These are phyloP conservation scores for Ilex aquifolium DNA, from an alignment of 257 asterid genomes.

Conservation along the genomic window DNA sequence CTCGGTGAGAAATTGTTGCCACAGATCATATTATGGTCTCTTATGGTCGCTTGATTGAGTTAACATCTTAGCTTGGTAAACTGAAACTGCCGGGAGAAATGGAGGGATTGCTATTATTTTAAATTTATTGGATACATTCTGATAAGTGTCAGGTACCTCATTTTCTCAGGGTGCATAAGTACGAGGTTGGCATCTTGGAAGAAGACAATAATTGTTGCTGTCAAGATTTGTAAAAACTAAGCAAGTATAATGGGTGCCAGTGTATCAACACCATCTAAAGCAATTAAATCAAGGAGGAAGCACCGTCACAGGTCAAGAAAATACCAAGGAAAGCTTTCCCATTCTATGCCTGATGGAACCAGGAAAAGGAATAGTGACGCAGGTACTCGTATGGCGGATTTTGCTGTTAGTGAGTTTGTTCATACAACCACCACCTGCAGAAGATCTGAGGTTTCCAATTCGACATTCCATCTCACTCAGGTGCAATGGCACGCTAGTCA, in stretches of 20 bases:
- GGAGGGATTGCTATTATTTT: neutral
- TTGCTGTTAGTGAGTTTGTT: constrained; percentile 65
- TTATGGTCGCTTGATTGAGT: too few species aligned
- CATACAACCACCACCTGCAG: constrained; percentile 63
- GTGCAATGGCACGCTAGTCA: constrained; percentile 88
- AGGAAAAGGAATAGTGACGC: constrained; percentile 48
- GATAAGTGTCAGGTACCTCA: constrained; percentile 5
- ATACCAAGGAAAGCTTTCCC: constrained; percentile 31
- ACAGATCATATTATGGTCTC: too few species aligned
- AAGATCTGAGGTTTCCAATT: constrained; percentile 63
- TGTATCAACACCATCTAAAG: constrained; percentile 47
- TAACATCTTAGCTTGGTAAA: too few species aligned
- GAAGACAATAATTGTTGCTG: constrained; percentile 15
- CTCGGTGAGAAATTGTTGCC: too few species aligned
- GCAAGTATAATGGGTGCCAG: constrained; percentile 70
- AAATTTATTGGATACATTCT: neutral
- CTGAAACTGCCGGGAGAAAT: too few species aligned
- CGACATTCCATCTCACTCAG: constrained; percentile 66
- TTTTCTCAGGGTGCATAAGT: neutral
- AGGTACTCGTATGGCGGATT: constrained; percentile 59
- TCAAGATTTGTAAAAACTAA: constrained; percentile 26
- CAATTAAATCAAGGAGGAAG: constrained; percentile 33
- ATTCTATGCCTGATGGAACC: constrained; percentile 33
- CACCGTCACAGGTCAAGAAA: constrained; percentile 37
- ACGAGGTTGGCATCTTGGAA: constrained; percentile 7